phyloP scores from a whole-genome alignment of 176 grass and related monocot genomes.

The Triticum aestivum region DNA sequence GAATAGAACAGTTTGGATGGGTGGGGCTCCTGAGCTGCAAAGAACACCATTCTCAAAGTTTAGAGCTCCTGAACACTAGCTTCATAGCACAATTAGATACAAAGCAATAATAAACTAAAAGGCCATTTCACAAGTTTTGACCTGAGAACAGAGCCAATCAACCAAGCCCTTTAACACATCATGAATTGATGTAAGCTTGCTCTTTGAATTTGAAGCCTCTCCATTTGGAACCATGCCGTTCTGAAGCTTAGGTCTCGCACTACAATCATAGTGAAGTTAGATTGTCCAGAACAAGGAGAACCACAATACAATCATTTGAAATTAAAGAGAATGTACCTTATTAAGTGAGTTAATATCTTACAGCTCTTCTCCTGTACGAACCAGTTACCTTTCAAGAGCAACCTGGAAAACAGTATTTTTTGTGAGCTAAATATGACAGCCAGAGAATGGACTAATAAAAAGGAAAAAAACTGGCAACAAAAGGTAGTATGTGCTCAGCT shows the following conservation, averaged over 20 bases:
- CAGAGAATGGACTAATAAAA: conserved; percentile 26
- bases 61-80: conserved; percentile 4
- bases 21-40: conserved; percentile 86
- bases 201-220: conserved; percentile 83
- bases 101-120: conserved; percentile 20
- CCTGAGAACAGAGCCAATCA: conserved; percentile 95
- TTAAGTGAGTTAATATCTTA: conserved; percentile 76
- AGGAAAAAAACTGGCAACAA: background rate
- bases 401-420: conserved; percentile 54
- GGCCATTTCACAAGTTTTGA: conserved; percentile 31
- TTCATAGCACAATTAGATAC: conserved; percentile 8
- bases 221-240: conserved; percentile 62
- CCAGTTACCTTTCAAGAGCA: conserved; percentile 91
- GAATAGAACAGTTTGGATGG: conserved; percentile 70
- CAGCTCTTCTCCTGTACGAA: conserved; percentile 94
- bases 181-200: conserved; percentile 69
- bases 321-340: conserved; percentile 53
- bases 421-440: conserved; percentile 39
- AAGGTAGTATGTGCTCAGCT: background rate
- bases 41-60: conserved; percentile 34
- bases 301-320: conserved; percentile 8
- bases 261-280: conserved; percentile 37
- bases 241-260: conserved; percentile 66
- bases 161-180: conserved; percentile 76
- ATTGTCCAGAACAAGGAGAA: conserved; percentile 29